Evolutionary conservation across 2,329 filamentous ascomycete species (phyloP), one percentile per base, ranked within the genome.

Genomic region (Trichoderma sp.): DNA sequence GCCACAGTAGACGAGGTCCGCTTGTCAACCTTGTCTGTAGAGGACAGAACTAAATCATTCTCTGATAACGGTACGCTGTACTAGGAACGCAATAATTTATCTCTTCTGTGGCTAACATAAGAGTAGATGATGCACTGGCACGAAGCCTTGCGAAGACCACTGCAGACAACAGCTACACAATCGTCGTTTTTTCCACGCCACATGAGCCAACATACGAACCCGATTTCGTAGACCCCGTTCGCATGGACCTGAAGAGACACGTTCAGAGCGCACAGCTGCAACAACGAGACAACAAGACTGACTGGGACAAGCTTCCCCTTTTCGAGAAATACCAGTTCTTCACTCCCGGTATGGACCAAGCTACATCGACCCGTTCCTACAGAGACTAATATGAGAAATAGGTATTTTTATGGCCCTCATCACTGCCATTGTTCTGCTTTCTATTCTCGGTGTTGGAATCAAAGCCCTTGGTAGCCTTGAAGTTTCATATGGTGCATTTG

Each of bases 291-390:
- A 83, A 86, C 69, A 75, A 71, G 65, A 81, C 78, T 7, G 78
- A 75, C 7, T 74, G 75, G 64, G 75, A 84, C 68, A 83, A 79
- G 43, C 78, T 84, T 34, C 84, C 88, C 4, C 80, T 97, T 54
- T 98, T 99, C 75, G 91, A 96, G 81, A 94, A 92, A 79, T 99
- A 99, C 79, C 91, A 97, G 78, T 98, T 94, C 82, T 91, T 99
- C 74, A 95, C 91, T 13, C 93, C 94, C 75, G 93, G 93, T 95
- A 81, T 70, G 72, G 21, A 24, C 1, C 56, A 18, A 49, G 1
- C 58, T 58, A 30, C 21, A 46, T 69, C 14, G 3, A 5, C 8
- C 4, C 14, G n/a, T 18, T 28, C n/a, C 21, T 5, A 32, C 5
- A 16, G 52, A 68, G 37, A 28, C 70, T 75, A 65, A 74, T 59